phyloP scores from a whole-genome alignment of 78 protist genomes.

The Planoprotostelium fungivorum region DNA sequence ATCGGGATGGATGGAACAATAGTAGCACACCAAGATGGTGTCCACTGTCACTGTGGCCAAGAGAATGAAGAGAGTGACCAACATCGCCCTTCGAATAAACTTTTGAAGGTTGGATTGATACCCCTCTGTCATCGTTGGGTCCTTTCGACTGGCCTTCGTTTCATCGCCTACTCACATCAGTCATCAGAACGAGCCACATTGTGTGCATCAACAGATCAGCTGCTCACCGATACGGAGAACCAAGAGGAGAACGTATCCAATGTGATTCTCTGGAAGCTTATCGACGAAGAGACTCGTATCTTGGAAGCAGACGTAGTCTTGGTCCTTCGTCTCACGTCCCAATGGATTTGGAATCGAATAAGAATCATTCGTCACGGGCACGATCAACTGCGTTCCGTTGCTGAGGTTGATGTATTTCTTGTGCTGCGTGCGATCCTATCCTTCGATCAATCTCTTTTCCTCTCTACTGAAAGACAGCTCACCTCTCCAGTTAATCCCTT shows the following conservation, averaged over 20 bases:
- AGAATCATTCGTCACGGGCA: not conserved
- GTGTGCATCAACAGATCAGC: not conserved
- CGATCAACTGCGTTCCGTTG: not conserved
- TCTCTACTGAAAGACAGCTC: no score
- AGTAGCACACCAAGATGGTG: not conserved
- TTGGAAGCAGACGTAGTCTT: not conserved
- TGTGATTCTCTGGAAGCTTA: not conserved
- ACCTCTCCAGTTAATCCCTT: not conserved
- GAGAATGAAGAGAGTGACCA: not conserved
- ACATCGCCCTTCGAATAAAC: not conserved
- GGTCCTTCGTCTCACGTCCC: not conserved
- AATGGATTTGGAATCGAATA: not conserved
- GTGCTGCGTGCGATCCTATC: not conserved
- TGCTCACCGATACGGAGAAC: not conserved
- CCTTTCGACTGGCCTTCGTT: not conserved
- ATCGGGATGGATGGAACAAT: not conserved
- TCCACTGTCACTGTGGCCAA: not conserved
- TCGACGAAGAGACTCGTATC: not conserved
- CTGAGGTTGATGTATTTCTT: not conserved
- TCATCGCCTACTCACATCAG: not conserved
- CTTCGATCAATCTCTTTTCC: no score
- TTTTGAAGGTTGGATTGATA: not conserved
- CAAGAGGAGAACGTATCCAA: not conserved
- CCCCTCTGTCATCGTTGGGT: not conserved
- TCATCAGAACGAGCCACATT: not conserved